Evolutionary conservation across 2,329 filamentous ascomycete species (phyloP).

Genomic region (Penicillium sumatraense): DNA sequence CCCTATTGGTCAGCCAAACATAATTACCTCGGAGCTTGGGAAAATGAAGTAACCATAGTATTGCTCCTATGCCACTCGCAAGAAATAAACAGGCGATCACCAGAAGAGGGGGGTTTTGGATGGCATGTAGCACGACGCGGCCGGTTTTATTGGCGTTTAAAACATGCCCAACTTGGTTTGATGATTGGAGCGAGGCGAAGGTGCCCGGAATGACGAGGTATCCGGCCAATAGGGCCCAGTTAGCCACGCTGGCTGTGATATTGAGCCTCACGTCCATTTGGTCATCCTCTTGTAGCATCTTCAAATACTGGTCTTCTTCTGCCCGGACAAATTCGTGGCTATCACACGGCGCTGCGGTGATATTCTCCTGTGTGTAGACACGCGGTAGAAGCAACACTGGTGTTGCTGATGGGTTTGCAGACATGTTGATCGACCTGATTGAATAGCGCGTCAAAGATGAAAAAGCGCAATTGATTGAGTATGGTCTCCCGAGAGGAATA

Average conservation of each 20-base stretch:
- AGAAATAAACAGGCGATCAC: conserved; percentile 1
- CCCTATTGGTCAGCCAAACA: background rate
- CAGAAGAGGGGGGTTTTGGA: background rate
- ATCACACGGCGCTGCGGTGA: background rate
- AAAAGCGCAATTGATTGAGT: background rate
- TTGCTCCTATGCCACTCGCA: background rate
- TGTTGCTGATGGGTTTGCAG: background rate
- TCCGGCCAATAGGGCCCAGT: background rate
- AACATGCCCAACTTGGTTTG: background rate
- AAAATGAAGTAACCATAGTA: conserved; percentile 1
- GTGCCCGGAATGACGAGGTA: background rate
- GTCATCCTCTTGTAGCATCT: background rate
- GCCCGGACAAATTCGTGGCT: background rate
- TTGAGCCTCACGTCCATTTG: background rate
- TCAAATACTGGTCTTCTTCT: background rate
- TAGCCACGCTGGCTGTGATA: background rate
- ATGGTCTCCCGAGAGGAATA: background rate
- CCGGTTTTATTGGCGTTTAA: background rate
- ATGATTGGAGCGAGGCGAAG: background rate
- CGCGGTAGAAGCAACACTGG: background rate
- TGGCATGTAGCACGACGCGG: background rate
- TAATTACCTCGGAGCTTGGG: background rate
- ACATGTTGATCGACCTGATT: background rate
- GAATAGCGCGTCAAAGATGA: background rate
- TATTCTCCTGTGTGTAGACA: background rate